Evolutionary conservation across 2,329 filamentous ascomycete species (phyloP).

Genomic region (Pochonia chlamydosporia): DNA sequence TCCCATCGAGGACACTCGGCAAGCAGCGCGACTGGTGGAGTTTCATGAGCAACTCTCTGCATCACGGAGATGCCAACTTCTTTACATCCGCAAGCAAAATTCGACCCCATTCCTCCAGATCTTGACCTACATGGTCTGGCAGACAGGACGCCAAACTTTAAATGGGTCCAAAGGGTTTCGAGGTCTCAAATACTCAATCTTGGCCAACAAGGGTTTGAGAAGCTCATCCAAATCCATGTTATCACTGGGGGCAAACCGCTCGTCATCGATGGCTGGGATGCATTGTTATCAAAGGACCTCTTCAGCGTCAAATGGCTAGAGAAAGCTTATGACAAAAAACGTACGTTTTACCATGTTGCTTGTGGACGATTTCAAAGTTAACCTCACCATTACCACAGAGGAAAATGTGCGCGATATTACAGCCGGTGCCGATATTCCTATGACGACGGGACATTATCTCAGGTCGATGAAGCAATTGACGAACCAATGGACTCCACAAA

Average conservation of each 20-base stretch:
- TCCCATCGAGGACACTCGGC: no score
- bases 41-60: no score
- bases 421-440: slow-evolving; percentile 65
- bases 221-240: slow-evolving; percentile 76
- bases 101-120: slow-evolving; percentile 84
- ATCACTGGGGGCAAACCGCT: slow-evolving; percentile 80
- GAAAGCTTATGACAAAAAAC: slow-evolving; percentile 70
- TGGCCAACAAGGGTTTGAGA: slow-evolving; percentile 75
- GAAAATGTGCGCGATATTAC: slow-evolving; percentile 81
- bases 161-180: slow-evolving; percentile 77
- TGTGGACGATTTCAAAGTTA: neutral
- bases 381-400: slow-evolving; percentile 41
- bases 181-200: slow-evolving; percentile 72
- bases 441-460: slow-evolving; percentile 87
- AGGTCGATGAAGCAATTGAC: slow-evolving; percentile 79
- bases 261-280: slow-evolving; percentile 84
- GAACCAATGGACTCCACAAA: slow-evolving; percentile 70
- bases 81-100: slow-evolving; percentile 76
- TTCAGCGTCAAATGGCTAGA: slow-evolving; percentile 81
- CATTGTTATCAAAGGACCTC: slow-evolving; percentile 65
- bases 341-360: slow-evolving; percentile 39
- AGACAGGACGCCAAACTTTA: slow-evolving; percentile 74
- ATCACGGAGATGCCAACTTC: slow-evolving; percentile 61
- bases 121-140: slow-evolving; percentile 74
- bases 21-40: no score